Evolutionary conservation across 225 moss, liverwort and hornwort species (phyloP).

Genomic region (Sphagnum contortum): DNA sequence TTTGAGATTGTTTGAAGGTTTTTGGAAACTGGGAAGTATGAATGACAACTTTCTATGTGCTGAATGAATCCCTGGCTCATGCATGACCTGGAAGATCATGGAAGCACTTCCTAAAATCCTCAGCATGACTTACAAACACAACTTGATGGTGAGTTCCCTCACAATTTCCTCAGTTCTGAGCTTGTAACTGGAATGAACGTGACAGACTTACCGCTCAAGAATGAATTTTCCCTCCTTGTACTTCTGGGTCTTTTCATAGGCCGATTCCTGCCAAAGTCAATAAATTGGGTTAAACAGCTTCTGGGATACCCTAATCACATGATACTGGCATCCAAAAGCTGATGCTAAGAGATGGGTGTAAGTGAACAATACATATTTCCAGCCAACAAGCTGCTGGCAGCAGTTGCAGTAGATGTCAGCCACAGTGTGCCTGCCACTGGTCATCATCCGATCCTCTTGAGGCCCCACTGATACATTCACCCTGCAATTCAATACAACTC

Average conservation of each 20-base stretch:
- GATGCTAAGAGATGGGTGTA: not conserved
- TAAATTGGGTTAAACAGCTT: slow-evolving; percentile 1
- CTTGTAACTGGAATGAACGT: not conserved
- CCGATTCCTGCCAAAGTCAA: slow-evolving; percentile 40
- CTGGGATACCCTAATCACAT: too few relatives aligned
- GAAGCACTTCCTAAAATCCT: too few relatives aligned
- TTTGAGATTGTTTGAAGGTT: too few relatives aligned
- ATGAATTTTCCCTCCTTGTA: slow-evolving; percentile 69
- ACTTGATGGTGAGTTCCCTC: too few relatives aligned
- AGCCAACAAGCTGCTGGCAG: slow-evolving; percentile 88
- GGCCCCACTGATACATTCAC: slow-evolving; percentile 97
- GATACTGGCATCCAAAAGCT: too few relatives aligned
- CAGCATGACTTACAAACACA: too few relatives aligned
- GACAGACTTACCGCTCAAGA: slow-evolving; percentile 42
- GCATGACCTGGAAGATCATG: too few relatives aligned
- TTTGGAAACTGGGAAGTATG: too few relatives aligned
- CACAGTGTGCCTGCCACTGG: slow-evolving; percentile 91
- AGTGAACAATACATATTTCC: slow-evolving; percentile 68
- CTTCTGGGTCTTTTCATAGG: slow-evolving; percentile 56
- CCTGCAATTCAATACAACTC: slow-evolving; percentile 33
- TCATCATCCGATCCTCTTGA: slow-evolving; percentile 94
- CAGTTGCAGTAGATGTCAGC: slow-evolving; percentile 97
- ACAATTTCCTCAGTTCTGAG: too few relatives aligned
- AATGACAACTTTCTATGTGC: too few relatives aligned
- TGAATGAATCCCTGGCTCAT: too few relatives aligned